Base-by-base conservation (phyloP, 2,329 filamentous ascomycete species). In the Myotisia sp. region DNA sequence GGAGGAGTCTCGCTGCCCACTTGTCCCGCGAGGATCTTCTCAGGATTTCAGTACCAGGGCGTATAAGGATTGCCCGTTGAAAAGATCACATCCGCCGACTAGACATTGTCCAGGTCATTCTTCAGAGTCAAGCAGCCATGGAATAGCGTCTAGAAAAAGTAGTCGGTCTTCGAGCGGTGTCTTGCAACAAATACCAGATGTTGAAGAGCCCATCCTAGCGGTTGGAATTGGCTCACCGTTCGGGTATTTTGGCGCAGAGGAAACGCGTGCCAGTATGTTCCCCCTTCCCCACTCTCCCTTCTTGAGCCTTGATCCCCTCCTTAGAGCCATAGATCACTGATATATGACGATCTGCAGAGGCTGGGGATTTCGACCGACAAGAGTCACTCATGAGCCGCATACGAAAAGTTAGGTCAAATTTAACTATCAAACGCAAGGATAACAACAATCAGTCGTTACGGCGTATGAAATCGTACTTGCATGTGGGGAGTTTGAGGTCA, bases 381-480 rank as follows among this genome's bases (percentile, higher is more conserved):
- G 22, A 13, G 12, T 38, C 36, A 16, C 30, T 41, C 9, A 20
- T 56, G 8, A 42, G 46, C 32, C 48, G 50, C 27, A 47, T 60
- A 34, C 53, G 54, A 21, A 52, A 45, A 3, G 52, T 55, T 37
- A 52, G 52, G 26, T 60, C 58, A 4, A 52, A 37, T 29, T 27
- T 56, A 23, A 45, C 46, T 4, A 36, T 57, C 6, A 46, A 41
- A 26, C 22, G 40, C 14, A 41, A 40, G 6, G 29, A 43, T 7
- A 41, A 38, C 23, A 42, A 40, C 4, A 37, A 36, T 6, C 42
- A 42, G 2, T 52, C 42, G 10, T 35, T 62, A 24, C 54, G 56
- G 23, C 55, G 55, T 21, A 58, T 55, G 33, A 62, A 52, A 42
- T 61, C 58, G 10, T n/a, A n/a, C n/a, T n/a, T n/a, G n/a, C 8